Evolutionary conservation across 257 asterid genomes (phyloP), one percentile per base, ranked within the genome.

Genomic region (Lycium ferocissimum): DNA sequence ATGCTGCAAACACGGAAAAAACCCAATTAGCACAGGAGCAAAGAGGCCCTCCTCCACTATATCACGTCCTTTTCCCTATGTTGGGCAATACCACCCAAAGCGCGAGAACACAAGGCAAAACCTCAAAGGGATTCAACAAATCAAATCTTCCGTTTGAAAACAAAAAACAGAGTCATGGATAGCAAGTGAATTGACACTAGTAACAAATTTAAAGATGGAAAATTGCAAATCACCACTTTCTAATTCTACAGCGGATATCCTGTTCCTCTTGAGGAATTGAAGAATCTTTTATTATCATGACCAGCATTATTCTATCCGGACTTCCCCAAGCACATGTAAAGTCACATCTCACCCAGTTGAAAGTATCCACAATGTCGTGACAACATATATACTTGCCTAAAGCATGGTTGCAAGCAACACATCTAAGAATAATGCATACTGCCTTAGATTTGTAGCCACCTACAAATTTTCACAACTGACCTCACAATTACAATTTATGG

Each of bases 1-100:
- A 79, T 79, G 83, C 87, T 85, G 84, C 78, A 79, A 65, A 63
- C 40, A 40, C 37, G 20, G 7, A 1, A 62, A 33, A 53, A 83
- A 26, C 33, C 20, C 49, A 47, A 57, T 47, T 26, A 57, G 51
- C 78, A 43, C 73, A 35, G 45, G 5, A 76, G 82, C 47, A 33
- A 76, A 76, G 82, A 76, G 82, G 63, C 3, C 63, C 63, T 26
- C 63, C 82, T 13, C 26, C 81, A 51, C 59, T 13, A 51, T 3
- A 76, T 7, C 82, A 8, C 2, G 7, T 76, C 45, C 26, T 26
- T 76, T 26, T 7, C 14, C 63, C 62, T 0, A 51, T 3, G 8
- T 9, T 18, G 26, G 26, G 82, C 12, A 54, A 14, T 14, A 26
- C 63, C 81, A 13, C 62, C 63, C 61, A 0, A 72, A 72, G 80